Base-by-base conservation (phyloP, 2,329 filamentous ascomycete species). In the Ophiocordyceps sinensis region DNA sequence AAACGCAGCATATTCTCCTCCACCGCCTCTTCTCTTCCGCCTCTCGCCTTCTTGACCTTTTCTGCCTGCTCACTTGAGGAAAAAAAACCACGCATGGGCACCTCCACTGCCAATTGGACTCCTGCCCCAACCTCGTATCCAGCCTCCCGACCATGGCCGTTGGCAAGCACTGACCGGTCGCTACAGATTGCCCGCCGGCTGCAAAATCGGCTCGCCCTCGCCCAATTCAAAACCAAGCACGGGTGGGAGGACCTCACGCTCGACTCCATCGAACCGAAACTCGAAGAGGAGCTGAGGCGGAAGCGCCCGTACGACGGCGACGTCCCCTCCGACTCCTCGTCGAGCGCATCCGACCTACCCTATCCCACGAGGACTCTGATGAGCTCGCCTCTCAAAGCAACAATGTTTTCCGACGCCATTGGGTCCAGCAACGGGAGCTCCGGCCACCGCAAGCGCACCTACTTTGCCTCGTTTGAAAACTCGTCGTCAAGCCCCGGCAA, bases 161-260 rank as follows among this genome's bases (percentile, higher is more conserved):
- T 13, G 12, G 19, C 19, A 40, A 13, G 21, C 28, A 8, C 28
- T 35, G 28, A 36, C 14, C 29, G 34, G 23, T n/a, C 34, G 7
- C 35, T 12, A 14, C 38, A 96, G 91, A 94, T 98, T 68, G 91
- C 88, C 53, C 75, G 89, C 59, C 84, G 83, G 55, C 71, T 98
- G 42, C 87, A 96, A 66, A 87, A 94, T 67, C 85, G 89, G 48
- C 78, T 98, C 45, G 89, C 91, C 44, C 77, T 96, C 48, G 91
- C 91, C 58, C 91, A 93, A 63, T 91, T 95, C 74, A 96, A 96
- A 67, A 87, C 91, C 51, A 87, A 93, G 64, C 83, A 94, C 66
- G 88, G 88, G 59, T 93, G 87, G 80, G 83, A 95, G 63, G 85
- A 91, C 61, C 74, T 94, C 58, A 85, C 82, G 47, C 76, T 93